Conservation (phyloP, 2,329 filamentous ascomycete genomes). For the Zymoseptoria tritici region DNA sequence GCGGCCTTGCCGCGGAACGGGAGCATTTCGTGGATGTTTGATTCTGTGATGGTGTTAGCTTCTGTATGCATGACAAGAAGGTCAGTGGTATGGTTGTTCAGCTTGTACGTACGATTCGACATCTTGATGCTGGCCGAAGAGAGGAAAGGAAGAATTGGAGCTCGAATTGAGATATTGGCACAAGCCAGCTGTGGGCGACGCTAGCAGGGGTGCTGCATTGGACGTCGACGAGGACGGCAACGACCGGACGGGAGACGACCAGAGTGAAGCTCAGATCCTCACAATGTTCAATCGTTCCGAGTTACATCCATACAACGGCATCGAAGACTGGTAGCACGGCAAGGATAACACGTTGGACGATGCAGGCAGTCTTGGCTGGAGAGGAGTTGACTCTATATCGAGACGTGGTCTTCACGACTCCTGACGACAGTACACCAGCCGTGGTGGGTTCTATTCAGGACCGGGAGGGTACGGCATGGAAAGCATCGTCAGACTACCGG, state of each 20-base stretch:
- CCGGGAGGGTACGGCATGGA: too few species aligned
- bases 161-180: background rate
- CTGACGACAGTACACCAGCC: too few species aligned
- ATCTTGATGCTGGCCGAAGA: background rate
- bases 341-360: too few species aligned
- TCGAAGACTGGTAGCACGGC: too few species aligned
- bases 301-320: too few species aligned
- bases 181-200: background rate
- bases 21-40: background rate
- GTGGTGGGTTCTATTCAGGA: too few species aligned
- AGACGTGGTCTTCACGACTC: too few species aligned
- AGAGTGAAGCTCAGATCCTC: background rate
- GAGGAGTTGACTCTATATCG: too few species aligned
- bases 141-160: background rate
- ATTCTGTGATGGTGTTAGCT: background rate
- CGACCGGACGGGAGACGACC: background rate
- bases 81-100: background rate
- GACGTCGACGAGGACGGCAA: background rate
- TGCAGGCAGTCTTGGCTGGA: too few species aligned
- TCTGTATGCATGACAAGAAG: background rate
- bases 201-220: background rate
- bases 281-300: background rate
- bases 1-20: background rate
- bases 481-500: too few species aligned
- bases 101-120: background rate